Evolutionary conservation across 1,139 yeast genomes (phyloP).

Genomic region (Protomyces inouyei): DNA sequence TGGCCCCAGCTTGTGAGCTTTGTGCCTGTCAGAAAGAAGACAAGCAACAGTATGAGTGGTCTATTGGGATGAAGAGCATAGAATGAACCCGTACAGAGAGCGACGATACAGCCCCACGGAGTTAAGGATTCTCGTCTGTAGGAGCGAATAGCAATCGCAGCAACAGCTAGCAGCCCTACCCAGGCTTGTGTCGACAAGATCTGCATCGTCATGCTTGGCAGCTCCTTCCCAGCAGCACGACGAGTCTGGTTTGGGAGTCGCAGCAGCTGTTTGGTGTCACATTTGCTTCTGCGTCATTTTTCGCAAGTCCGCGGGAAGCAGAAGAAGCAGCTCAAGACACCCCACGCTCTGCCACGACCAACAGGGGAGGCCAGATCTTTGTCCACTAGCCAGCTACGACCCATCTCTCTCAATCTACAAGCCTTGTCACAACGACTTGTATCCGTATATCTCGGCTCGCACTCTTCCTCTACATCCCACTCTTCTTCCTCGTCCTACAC

Average conservation of each 20-base stretch:
- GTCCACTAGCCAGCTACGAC: neutral
- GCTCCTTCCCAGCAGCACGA: too few relatives aligned
- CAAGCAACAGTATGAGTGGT: slow-evolving; percentile 40
- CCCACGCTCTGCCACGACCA: too few relatives aligned
- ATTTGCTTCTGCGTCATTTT: neutral
- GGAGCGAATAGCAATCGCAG: slow-evolving; percentile 15
- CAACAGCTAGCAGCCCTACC: slow-evolving; percentile 15
- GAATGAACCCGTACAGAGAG: slow-evolving; percentile 43
- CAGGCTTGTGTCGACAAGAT: neutral
- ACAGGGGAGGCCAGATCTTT: too few relatives aligned
- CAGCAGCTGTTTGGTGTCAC: too few relatives aligned
- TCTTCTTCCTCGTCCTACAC: neutral
- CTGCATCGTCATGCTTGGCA: neutral
- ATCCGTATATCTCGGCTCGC: neutral
- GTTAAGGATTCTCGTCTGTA: slow-evolving; percentile 42
- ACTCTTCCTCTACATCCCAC: neutral
- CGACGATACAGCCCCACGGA: slow-evolving; percentile 41
- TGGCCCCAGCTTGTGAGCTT: slow-evolving; percentile 41
- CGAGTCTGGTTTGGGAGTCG: too few relatives aligned
- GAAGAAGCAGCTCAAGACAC: neutral
- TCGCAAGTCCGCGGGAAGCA: neutral
- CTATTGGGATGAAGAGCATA: slow-evolving; percentile 44
- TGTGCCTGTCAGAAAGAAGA: slow-evolving; percentile 45
- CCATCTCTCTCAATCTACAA: neutral
- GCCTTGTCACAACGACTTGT: neutral